Percentiles rank a stretch among this genome's conserved stretches.
Evolutionary conservation across 176 grass and related monocot genomes (phyloP).

Genomic region (Phoenix roebelenii): DNA sequence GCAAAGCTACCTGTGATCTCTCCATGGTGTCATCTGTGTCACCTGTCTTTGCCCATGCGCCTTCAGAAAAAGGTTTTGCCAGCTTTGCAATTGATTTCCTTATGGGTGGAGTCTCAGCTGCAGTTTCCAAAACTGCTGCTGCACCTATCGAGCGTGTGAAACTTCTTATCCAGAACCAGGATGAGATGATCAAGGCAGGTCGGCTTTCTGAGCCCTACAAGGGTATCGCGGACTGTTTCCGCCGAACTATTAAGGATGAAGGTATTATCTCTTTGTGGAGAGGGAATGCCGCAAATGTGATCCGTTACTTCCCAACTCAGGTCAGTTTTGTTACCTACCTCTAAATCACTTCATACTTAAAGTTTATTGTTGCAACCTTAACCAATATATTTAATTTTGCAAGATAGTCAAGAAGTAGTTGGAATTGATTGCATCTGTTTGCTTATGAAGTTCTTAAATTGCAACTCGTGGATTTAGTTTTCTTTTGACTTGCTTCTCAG

Average conservation of each 20-base stretch:
- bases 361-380: too few relatives aligned
- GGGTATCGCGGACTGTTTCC: constrained; percentile 7
- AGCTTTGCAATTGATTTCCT: constrained; percentile 20
- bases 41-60: constrained; percentile 13
- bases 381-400: too few relatives aligned
- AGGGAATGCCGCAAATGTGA: constrained; percentile 18
- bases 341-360: too few relatives aligned
- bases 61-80: constrained; percentile 5
- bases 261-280: constrained; percentile 7
- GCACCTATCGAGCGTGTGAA: constrained; percentile 14
- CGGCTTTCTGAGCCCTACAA: constrained; percentile 14
- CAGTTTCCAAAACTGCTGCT: constrained; percentile 12
- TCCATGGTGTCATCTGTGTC: neutral
- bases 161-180: constrained; percentile 18
- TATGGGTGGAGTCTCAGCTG: constrained; percentile 20
- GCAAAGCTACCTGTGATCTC: neutral
- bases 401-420: too few relatives aligned
- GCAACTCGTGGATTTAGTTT: too few relatives aligned
- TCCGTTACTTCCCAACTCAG: constrained; percentile 19
- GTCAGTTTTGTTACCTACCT: neutral
- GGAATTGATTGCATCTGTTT: too few relatives aligned
- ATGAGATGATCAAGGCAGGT: constrained; percentile 16
- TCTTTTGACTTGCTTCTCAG: too few relatives aligned
- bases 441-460: too few relatives aligned
- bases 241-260: constrained; percentile 14